These are phyloP conservation scores for Solanum microdontum DNA, from an alignment of 257 asterid species.

Conservation along the genomic window DNA sequence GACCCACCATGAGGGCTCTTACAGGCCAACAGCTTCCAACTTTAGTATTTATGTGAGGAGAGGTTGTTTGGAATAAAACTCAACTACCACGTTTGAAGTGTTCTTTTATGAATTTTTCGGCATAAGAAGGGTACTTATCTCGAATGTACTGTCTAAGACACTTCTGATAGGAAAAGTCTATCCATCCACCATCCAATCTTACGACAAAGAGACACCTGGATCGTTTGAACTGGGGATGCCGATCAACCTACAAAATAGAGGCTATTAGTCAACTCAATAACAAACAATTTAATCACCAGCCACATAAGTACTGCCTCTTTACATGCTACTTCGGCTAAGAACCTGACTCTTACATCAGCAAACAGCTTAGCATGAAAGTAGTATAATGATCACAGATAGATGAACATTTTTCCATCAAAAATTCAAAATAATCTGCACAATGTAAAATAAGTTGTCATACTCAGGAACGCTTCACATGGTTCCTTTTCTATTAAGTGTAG, in stretches of 20 bases:
- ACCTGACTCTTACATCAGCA: background rate
- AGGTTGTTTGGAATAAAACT: background rate
- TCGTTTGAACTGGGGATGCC: conserved; percentile 70
- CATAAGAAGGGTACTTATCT: conserved; percentile 63
- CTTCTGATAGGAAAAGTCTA: conserved; percentile 95
- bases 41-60: background rate
- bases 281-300: background rate
- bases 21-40: conserved; percentile 1
- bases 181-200: conserved; percentile 90
- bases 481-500: background rate
- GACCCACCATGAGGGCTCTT: background rate
- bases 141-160: conserved; percentile 69
- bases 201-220: conserved; percentile 96
- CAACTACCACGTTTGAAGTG: conserved; percentile 68
- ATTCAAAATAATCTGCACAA: background rate
- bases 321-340: background rate
- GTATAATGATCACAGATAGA: background rate
- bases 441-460: background rate
- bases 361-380: background rate
- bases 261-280: background rate
- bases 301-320: background rate
- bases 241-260: conserved; percentile 53
- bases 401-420: background rate
- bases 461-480: background rate
- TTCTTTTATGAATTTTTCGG: conserved; percentile 56